Evolutionary conservation across 2,329 filamentous ascomycete genomes (phyloP).

Genomic region (Aspergillus latus): DNA sequence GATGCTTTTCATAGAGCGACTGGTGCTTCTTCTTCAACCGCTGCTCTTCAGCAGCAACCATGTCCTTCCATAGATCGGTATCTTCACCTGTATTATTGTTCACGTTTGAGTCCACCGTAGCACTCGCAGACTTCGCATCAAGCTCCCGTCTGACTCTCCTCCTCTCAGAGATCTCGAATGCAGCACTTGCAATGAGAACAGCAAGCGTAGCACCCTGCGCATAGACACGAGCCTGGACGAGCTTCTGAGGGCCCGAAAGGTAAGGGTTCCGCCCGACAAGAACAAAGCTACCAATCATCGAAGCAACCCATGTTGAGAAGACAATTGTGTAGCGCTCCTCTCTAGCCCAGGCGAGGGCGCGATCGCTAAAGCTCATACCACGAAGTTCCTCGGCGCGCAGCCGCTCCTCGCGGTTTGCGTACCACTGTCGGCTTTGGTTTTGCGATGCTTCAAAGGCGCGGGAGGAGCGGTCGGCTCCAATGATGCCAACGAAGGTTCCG

Average conservation of each 20-base stretch:
- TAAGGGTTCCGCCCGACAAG: conserved; percentile 76
- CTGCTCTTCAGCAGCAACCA: conserved; percentile 51
- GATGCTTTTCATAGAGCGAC: conserved; percentile 30
- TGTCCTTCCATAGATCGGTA: conserved; percentile 82
- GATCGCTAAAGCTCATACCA: conserved; percentile 59
- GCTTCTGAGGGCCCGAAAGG: conserved; percentile 74
- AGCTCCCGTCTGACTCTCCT: conserved; percentile 61
- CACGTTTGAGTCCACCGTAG: conserved; percentile 45
- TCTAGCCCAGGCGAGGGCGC: conserved; percentile 69
- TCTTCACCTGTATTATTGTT: conserved; percentile 65
- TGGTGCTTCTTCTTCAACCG: conserved; percentile 45
- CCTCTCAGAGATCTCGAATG: conserved; percentile 78
- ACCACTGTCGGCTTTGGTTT: conserved; percentile 68
- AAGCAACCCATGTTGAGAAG: conserved; percentile 75
- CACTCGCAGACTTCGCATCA: conserved; percentile 64
- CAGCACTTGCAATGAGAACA: conserved; percentile 77
- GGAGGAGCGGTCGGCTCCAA: conserved; percentile 74
- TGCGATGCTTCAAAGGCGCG: conserved; percentile 68
- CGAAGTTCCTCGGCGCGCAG: conserved; percentile 55
- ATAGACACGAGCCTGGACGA: conserved; percentile 93
- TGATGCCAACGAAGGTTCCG: conserved; percentile 83
- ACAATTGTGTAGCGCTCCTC: conserved; percentile 87
- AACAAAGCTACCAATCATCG: conserved; percentile 72
- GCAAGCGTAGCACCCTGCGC: conserved; percentile 85
- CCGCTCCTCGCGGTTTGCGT: conserved; percentile 61